Base-by-base conservation (phyloP, 2,329 filamentous ascomycete species). In the Alternaria metachromatica region DNA sequence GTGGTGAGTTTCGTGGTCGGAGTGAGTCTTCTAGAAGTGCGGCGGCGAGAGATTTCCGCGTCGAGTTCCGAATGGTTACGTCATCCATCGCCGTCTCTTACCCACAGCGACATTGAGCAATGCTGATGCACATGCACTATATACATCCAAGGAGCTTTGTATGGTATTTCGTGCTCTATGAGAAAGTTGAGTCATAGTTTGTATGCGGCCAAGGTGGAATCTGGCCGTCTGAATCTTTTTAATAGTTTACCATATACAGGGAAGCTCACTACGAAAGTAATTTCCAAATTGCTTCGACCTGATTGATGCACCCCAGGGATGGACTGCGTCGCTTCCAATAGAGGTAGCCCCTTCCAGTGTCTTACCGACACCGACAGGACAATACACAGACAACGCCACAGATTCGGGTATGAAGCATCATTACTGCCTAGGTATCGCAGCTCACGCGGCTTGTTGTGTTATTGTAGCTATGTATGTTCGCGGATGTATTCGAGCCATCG, bases 1-100 rank as follows among this genome's bases (percentile, higher is more conserved):
- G 13, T 28, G n/a, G 45, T 9, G 28, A 25, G 21, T 18, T 25
- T 48, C 23, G 33, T 18, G 28, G 28, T 25, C 26, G 6, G 18
- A 9, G 41, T 53, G 37, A 25, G 15, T 33, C 25, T 63, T 51
- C 18, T 64, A 57, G 37, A 55, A 62, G 45, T 23, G 60, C 55
- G 25, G 55, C 28, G 65, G 61, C 64, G 50, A 68, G 58, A 64
- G 63, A 58, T 55, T 62, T 59, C 55, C 62, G 58, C 62, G 26
- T 63, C 5, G 13, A 60, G 15, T 51, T 44, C 23, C 46, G 26
- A 25, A 30, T 33, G 48, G 55, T 64, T 70, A 70, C 68, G 69
- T 72, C 69, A 72, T 68, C 61, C 56, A 53, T 62, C 46, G 8
- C 43, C 18, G 49, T 9, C 44, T 21, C 23, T 25, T n/a, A 28